A percentile compares a stretch with the other conserved stretches of the same genome.
Conservation (phyloP, 2,329 filamentous ascomycete genomes). For the Stagonosporopsis cucurbitacearum region DNA sequence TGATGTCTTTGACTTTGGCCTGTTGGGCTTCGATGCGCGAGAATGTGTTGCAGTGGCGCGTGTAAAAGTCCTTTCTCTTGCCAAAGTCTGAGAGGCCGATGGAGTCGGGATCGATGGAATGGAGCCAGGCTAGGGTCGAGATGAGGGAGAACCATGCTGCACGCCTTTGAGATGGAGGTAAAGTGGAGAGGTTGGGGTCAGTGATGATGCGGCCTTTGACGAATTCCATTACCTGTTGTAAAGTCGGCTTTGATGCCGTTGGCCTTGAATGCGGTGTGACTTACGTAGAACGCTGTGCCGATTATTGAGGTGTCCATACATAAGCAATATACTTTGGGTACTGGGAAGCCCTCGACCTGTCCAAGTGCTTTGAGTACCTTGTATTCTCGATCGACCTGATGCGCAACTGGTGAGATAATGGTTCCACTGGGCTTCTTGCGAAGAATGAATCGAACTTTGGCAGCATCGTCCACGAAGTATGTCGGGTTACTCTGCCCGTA, state of each 20-base stretch:
- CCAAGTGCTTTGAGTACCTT: constrained; percentile 80
- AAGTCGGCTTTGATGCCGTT: not conserved
- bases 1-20: constrained; percentile 73
- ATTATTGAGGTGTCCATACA: constrained; percentile 81
- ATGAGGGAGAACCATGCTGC: constrained; percentile 61
- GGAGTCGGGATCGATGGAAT: constrained; percentile 70
- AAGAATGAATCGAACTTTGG: constrained; percentile 77
- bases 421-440: constrained; percentile 94
- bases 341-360: constrained; percentile 78
- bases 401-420: constrained; percentile 89
- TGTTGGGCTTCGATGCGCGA: constrained; percentile 78
- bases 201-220: constrained; percentile 91
- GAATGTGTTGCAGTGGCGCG: constrained; percentile 84
- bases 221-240: constrained; percentile 78
- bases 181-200: constrained; percentile 77
- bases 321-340: constrained; percentile 81
- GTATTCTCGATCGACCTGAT: constrained; percentile 95
- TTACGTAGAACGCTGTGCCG: constrained; percentile 83
- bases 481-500: constrained; percentile 98
- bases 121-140: constrained; percentile 80
- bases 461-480: constrained; percentile 77
- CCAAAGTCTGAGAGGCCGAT: constrained; percentile 78
- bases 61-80: constrained; percentile 77
- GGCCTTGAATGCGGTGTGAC: not conserved
- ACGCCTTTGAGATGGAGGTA: constrained; percentile 67